Conservation (phyloP, 805 yeast genomes). For the Schwanniomyces occidentalis region DNA sequence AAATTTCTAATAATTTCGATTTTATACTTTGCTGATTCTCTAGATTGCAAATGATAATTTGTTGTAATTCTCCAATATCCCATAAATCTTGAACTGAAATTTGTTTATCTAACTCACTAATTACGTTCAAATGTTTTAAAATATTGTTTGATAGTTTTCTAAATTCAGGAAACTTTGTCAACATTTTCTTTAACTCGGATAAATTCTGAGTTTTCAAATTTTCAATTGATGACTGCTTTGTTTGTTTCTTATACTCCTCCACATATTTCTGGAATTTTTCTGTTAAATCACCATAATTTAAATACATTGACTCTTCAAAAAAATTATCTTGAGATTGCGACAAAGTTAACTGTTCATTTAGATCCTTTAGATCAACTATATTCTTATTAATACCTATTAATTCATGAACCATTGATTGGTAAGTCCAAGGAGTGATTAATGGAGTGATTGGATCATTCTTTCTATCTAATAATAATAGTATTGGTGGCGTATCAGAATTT, state of each 20-base stretch:
- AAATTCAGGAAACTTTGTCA: slow-evolving; percentile 93
- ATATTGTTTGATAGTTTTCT: slow-evolving; percentile 85
- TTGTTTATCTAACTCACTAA: slow-evolving; percentile 78
- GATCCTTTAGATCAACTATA: slow-evolving; percentile 64
- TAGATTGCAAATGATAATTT: slow-evolving; percentile 64
- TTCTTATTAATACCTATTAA: slow-evolving; percentile 80
- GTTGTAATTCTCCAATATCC: slow-evolving; percentile 89
- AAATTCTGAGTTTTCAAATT: slow-evolving; percentile 66
- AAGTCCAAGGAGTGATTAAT: slow-evolving; percentile 92
- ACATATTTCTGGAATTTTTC: slow-evolving; percentile 85
- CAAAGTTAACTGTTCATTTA: slow-evolving; percentile 50
- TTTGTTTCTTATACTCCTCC: slow-evolving; percentile 73
- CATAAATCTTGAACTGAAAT: slow-evolving; percentile 68
- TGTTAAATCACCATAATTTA: slow-evolving; percentile 93
- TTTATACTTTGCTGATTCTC: slow-evolving; percentile 43
- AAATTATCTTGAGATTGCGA: slow-evolving; percentile 71
- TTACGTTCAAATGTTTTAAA: slow-evolving; percentile 87
- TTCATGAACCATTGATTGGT: slow-evolving; percentile 97
- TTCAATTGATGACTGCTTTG: slow-evolving; percentile 61
- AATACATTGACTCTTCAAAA: slow-evolving; percentile 75
- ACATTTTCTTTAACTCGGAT: slow-evolving; percentile 85
- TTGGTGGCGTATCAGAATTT: slow-evolving; percentile 64
- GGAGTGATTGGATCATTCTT: slow-evolving; percentile 93
- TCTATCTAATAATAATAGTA: slow-evolving; percentile 76
- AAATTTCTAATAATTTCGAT: slow-evolving; percentile 52